Evolutionary conservation across 345 rosid species (phyloP).

Genomic region (Eucalyptus polybractea): DNA sequence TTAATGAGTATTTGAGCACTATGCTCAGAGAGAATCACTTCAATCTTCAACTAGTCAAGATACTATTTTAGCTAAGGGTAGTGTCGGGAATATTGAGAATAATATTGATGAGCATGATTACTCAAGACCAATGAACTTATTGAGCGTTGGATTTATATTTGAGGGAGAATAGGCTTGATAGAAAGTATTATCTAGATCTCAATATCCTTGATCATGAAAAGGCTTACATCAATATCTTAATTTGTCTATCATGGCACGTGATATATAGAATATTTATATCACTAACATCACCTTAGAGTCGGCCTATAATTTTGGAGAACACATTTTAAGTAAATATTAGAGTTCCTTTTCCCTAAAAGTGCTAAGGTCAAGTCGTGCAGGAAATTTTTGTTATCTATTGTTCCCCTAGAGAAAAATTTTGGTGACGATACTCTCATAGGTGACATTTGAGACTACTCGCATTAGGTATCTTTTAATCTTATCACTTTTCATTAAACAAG

Average conservation of each 20-base stretch:
- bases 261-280: neutral
- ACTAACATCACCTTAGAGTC: neutral
- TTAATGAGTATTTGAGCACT: neutral
- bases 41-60: neutral
- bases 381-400: accelerated
- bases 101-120: neutral
- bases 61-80: neutral
- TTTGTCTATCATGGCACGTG: neutral
- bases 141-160: neutral
- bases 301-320: neutral
- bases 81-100: accelerated
- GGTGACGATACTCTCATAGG: no score
- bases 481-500: neutral
- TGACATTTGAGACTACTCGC: no score
- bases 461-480: neutral
- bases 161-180: neutral
- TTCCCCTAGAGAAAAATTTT: no score
- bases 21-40: neutral
- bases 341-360: neutral
- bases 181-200: no score
- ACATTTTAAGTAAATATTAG: neutral
- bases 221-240: no score
- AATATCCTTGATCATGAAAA: no score
- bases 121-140: neutral
- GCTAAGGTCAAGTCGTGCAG: neutral